Conservation (phyloP, 2,329 filamentous ascomycete species). For the Fusarium musae region DNA sequence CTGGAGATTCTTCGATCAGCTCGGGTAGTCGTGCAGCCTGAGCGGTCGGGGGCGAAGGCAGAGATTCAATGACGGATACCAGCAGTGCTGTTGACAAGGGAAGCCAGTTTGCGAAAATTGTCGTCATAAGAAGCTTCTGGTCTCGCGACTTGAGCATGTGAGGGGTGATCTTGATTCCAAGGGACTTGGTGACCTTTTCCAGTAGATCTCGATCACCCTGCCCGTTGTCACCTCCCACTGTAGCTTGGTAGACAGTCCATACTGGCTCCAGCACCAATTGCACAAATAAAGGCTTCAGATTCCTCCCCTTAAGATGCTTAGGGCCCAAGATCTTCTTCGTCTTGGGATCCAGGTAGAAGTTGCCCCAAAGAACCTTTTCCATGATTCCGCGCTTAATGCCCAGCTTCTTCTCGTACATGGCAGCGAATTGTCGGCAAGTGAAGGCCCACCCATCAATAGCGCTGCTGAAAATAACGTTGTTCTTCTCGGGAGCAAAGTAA, state of each 20-base stretch:
- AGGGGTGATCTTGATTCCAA: constrained; percentile 84
- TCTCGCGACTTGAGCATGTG: constrained; percentile 88
- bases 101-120: constrained; percentile 89
- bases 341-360: constrained; percentile 96
- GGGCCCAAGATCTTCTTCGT: constrained; percentile 91
- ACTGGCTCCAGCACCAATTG: constrained; percentile 95
- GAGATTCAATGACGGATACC: constrained; percentile 91
- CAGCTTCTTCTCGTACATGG: constrained; percentile 94
- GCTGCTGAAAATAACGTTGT: constrained; percentile 98
- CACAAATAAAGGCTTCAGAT: constrained; percentile 96
- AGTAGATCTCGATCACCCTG: constrained; percentile 85
- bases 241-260: constrained; percentile 95
- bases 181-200: constrained; percentile 94
- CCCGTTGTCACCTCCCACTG: constrained; percentile 81
- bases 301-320: constrained; percentile 92
- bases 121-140: constrained; percentile 82
- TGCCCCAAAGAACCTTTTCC: constrained; percentile 96
- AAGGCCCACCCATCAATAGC: constrained; percentile 99
- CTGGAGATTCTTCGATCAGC: constrained; percentile 83
- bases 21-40: constrained; percentile 84
- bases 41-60: constrained; percentile 84
- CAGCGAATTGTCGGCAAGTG: constrained; percentile 92
- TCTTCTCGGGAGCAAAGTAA: constrained; percentile 97
- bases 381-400: constrained; percentile 89
- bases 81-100: constrained; percentile 91